Percentiles rank a stretch among this genome's conserved stretches.
These are phyloP conservation scores for Globisporangium splendens DNA, from an alignment of 352 stramenopile genomes.

Conservation along the genomic window DNA sequence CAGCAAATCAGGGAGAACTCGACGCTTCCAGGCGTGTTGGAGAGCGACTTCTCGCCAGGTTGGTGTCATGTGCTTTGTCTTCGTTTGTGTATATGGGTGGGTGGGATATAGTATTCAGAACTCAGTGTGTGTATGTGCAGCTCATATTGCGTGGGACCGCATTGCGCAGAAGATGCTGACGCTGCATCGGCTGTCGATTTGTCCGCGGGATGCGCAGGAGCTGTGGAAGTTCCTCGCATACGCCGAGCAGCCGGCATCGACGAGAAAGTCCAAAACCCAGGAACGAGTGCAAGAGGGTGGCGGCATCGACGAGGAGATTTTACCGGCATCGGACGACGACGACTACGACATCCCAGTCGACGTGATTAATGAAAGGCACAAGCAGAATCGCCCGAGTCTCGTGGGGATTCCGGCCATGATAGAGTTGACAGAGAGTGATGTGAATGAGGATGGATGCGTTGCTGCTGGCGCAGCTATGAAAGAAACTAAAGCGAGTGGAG, in stretches of 20 bases:
- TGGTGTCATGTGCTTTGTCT: not conserved
- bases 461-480: no score
- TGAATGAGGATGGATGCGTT: not conserved
- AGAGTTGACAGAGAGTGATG: not conserved
- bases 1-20: slow-evolving; percentile 49
- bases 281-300: slow-evolving; percentile 1
- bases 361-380: slow-evolving; percentile 22
- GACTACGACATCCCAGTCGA: slow-evolving; percentile 31
- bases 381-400: slow-evolving; percentile 11
- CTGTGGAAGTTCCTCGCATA: slow-evolving; percentile 83
- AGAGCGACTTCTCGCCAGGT: slow-evolving; percentile 40
- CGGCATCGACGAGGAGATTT: slow-evolving; percentile 17
- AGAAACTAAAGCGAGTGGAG: no score
- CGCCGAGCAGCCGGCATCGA: slow-evolving; percentile 15
- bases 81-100: slow-evolving; percentile 2
- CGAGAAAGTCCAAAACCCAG: not conserved
- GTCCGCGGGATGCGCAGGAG: slow-evolving; percentile 38
- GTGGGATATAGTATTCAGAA: not conserved
- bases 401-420: not conserved
- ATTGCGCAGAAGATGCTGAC: slow-evolving; percentile 36
- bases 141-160: slow-evolving; percentile 42
- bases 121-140: not conserved
- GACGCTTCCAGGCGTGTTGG: slow-evolving; percentile 31
- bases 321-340: slow-evolving; percentile 52
- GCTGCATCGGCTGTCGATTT: slow-evolving; percentile 33